Evolutionary conservation across 495 filamentous ascomycete species (phyloP).

Genomic region (Hypomontagnella monticulosa): DNA sequence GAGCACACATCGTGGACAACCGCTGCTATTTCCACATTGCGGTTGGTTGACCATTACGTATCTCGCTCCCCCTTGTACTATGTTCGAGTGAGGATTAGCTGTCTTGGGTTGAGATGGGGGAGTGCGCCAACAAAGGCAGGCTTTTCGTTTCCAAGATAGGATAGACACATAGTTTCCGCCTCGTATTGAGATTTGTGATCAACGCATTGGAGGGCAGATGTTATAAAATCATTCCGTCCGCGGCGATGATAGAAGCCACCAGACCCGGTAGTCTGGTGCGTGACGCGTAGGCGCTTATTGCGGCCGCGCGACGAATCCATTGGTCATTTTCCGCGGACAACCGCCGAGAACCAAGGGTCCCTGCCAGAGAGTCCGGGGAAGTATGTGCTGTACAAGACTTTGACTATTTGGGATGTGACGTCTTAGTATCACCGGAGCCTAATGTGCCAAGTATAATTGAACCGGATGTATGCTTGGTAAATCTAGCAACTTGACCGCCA

Average conservation of each 20-base stretch:
- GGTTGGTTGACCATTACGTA: constrained; percentile 17
- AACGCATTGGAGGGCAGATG: background rate
- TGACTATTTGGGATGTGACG: constrained; percentile 1
- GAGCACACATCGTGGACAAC: background rate
- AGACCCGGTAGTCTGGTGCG: constrained; percentile 31
- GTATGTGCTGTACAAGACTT: background rate
- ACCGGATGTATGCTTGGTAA: constrained; percentile 4
- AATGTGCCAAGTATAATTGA: constrained; percentile 13
- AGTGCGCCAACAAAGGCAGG: constrained; percentile 22
- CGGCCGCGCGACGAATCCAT: constrained; percentile 10
- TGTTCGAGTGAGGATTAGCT: constrained; percentile 10
- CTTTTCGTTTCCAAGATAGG: constrained; percentile 1
- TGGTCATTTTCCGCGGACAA: constrained; percentile 28
- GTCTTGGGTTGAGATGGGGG: background rate
- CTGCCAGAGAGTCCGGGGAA: background rate
- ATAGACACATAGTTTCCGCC: background rate
- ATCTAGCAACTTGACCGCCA: background rate
- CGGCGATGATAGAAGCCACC: constrained; percentile 10
- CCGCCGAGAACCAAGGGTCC: constrained; percentile 3
- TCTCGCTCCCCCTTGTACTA: constrained; percentile 5
- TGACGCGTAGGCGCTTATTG: constrained; percentile 33
- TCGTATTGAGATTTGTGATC: constrained; percentile 16
- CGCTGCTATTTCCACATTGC: background rate
- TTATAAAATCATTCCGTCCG: background rate
- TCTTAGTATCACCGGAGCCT: constrained; percentile 4